Evolutionary conservation across 2,329 filamentous ascomycete genomes (phyloP).

Genomic region (Canariomyces notabilis): DNA sequence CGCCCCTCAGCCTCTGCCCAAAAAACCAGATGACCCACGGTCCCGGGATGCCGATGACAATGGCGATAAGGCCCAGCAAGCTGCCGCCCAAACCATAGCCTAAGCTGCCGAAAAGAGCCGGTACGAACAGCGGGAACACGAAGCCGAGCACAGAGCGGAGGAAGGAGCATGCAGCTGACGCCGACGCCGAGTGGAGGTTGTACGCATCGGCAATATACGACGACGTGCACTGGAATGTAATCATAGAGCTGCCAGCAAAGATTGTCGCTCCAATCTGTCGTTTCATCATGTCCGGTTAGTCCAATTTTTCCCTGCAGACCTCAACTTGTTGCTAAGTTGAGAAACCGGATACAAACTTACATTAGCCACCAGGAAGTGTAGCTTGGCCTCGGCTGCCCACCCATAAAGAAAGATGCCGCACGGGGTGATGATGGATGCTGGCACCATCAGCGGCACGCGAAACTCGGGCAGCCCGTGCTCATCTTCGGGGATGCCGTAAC

Average conservation of each 20-base stretch:
- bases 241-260: slow-evolving; percentile 8
- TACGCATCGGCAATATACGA: slow-evolving; percentile 19
- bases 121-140: slow-evolving; percentile 23
- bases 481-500: slow-evolving; percentile 17
- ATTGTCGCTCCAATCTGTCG: slow-evolving; percentile 7
- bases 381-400: slow-evolving; percentile 45
- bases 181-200: slow-evolving; percentile 19
- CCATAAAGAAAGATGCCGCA: slow-evolving; percentile 49
- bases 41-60: slow-evolving; percentile 13
- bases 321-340: not conserved
- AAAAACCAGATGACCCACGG: slow-evolving; percentile 10
- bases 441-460: slow-evolving; percentile 49
- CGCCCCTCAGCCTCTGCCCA: not conserved
- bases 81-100: slow-evolving; percentile 22
- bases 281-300: too few species aligned
- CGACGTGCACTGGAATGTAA: slow-evolving; percentile 13
- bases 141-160: slow-evolving; percentile 21
- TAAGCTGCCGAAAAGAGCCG: slow-evolving; percentile 16
- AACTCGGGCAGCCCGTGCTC: slow-evolving; percentile 37
- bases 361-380: slow-evolving; percentile 48
- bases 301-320: too few species aligned
- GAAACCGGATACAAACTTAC: slow-evolving; percentile 15
- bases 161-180: slow-evolving; percentile 19
- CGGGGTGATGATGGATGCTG: slow-evolving; percentile 47
- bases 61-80: slow-evolving; percentile 3